phyloP scores from a whole-genome alignment of 768 basidiomycete genomes.

The Piloderma croceum region DNA sequence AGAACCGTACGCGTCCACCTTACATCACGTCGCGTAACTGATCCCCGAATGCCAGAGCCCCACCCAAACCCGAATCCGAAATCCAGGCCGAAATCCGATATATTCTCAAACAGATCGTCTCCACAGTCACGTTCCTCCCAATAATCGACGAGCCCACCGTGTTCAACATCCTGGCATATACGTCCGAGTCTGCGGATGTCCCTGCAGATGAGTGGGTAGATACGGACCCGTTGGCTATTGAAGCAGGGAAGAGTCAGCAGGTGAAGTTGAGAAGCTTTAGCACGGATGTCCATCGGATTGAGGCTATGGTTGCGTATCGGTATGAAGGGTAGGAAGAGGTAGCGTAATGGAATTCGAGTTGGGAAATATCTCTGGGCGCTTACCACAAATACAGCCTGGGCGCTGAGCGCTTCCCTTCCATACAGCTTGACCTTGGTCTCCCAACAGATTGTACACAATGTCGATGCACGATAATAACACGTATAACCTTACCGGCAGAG shows the following conservation, averaged over 20 bases:
- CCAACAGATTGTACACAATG: too few species aligned
- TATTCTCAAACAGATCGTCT: constrained; percentile 97
- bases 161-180: constrained; percentile 97
- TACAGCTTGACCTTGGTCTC: too few species aligned
- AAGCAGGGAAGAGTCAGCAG: constrained; percentile 87
- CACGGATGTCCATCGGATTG: constrained; percentile 95
- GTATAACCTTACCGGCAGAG: too few species aligned
- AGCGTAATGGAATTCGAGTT: constrained; percentile 13
- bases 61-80: constrained; percentile 74
- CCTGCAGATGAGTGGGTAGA: constrained; percentile 95
- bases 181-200: constrained; percentile 84
- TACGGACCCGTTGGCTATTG: constrained; percentile 87
- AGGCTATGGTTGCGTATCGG: constrained; percentile 96
- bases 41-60: constrained; percentile 29
- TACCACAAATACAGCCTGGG: too few species aligned
- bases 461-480: too few species aligned
- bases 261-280: constrained; percentile 95
- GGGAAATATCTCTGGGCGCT: too few species aligned
- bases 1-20: constrained; percentile 54
- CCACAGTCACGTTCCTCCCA: constrained; percentile 93
- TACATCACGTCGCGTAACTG: too few species aligned
- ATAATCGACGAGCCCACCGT: constrained; percentile 92
- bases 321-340: constrained; percentile 62
- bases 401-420: too few species aligned
- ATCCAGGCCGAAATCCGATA: constrained; percentile 97